Conservation (phyloP, 2,329 filamentous ascomycete species). For the Amesomyces nigricolor region DNA sequence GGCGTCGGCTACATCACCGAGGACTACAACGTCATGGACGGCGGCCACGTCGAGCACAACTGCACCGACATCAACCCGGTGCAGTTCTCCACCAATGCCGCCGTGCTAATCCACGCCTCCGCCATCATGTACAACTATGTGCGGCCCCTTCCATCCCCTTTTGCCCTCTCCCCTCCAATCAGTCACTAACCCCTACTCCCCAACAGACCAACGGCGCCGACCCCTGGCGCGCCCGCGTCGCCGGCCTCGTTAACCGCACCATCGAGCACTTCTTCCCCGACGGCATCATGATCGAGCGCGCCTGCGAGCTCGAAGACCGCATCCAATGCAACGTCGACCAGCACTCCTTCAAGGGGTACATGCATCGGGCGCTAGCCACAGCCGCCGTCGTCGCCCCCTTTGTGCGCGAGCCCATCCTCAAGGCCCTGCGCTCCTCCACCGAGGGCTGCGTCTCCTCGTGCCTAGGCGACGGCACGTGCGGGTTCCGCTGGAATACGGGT, state of each 20-base stretch:
- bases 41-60: constrained; percentile 45
- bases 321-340: constrained; percentile 54
- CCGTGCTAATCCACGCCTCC: constrained; percentile 51
- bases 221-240: constrained; percentile 48
- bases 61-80: constrained; percentile 51
- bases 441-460: constrained; percentile 44
- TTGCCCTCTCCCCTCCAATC: too few species aligned
- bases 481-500: constrained; percentile 43
- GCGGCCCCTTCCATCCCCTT: constrained; percentile 22
- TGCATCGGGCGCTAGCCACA: constrained; percentile 46
- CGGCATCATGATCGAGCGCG: constrained; percentile 42
- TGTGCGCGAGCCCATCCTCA: constrained; percentile 31
- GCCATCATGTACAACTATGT: constrained; percentile 60
- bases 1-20: constrained; percentile 43
- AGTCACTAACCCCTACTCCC: neutral
- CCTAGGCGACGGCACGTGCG: constrained; percentile 42
- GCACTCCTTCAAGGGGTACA: constrained; percentile 52
- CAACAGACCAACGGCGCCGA: constrained; percentile 38
- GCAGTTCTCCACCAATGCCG: constrained; percentile 58
- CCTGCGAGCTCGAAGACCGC: constrained; percentile 45
- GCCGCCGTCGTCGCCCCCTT: constrained; percentile 30
- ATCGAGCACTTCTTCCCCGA: constrained; percentile 31
- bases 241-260: constrained; percentile 41
- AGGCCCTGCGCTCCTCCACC: constrained; percentile 42
- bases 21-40: constrained; percentile 56